A percentile compares a stretch with the other conserved stretches of the same genome.
These are phyloP conservation scores for Botryosphaeria agaves DNA, from an alignment of 2,329 filamentous ascomycete genomes.

Conservation along the genomic window DNA sequence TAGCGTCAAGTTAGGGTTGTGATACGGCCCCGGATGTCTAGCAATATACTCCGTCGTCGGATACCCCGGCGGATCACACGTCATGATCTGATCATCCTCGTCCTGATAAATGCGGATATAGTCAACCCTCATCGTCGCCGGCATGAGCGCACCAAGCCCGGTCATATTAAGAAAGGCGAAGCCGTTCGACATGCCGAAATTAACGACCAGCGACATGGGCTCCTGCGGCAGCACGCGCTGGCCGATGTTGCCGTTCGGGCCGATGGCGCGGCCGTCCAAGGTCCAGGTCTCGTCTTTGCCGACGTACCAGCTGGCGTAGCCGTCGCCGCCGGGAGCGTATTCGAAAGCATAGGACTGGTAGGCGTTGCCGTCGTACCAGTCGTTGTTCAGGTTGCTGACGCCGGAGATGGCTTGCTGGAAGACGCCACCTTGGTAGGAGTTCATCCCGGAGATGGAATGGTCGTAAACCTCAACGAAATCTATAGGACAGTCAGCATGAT, in stretches of 20 bases:
- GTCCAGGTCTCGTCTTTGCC: constrained; percentile 49
- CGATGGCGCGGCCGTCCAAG: constrained; percentile 38
- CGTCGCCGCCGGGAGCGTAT: constrained; percentile 40
- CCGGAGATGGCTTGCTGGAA: constrained; percentile 48
- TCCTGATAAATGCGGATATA: constrained; percentile 57
- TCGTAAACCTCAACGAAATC: constrained; percentile 52
- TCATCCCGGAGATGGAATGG: constrained; percentile 35
- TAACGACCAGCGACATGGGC: constrained; percentile 49
- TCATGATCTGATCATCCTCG: constrained; percentile 36
- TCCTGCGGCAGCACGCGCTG: constrained; percentile 48
- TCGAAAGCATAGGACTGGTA: constrained; percentile 49
- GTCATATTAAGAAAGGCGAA: constrained; percentile 45
- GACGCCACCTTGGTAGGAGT: constrained; percentile 41
- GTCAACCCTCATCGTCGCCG: constrained; percentile 49
- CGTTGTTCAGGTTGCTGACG: constrained; percentile 42
- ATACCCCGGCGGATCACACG: constrained; percentile 51
- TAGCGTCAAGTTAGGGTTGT: constrained; percentile 44
- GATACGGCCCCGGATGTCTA: constrained; percentile 42
- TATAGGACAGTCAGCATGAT: constrained; percentile 7
- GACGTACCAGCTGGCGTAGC: constrained; percentile 52
- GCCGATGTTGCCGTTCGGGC: constrained; percentile 53
- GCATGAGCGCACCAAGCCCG: constrained; percentile 36
- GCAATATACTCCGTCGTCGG: constrained; percentile 51
- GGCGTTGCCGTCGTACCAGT: constrained; percentile 47
- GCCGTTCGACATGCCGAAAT: constrained; percentile 52